Evolutionary conservation across 805 yeast species (phyloP).

Genomic region (Isabelozyma pseudorhagii): DNA sequence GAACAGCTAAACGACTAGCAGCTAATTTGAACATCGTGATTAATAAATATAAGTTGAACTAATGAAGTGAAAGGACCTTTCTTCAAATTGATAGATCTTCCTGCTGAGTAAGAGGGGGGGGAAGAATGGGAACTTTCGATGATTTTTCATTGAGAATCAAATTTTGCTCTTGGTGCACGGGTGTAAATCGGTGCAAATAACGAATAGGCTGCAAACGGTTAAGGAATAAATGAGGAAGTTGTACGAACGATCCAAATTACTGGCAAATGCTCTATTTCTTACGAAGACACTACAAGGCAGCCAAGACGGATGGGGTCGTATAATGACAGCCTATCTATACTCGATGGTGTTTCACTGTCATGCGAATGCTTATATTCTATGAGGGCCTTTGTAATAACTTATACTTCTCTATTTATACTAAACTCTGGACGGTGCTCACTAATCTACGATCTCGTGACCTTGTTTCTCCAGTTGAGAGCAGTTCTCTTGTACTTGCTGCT

Average conservation of each 20-base stretch:
- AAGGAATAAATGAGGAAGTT: no score
- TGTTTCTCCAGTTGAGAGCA: constrained; percentile 25
- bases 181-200: constrained; percentile 3
- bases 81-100: neutral
- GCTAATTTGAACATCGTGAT: constrained; percentile 52
- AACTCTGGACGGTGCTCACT: no score
- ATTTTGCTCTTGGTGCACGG: constrained; percentile 5
- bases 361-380: no score
- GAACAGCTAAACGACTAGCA: constrained; percentile 16
- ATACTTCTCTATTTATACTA: no score
- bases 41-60: neutral
- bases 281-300: no score
- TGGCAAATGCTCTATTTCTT: no score
- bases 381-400: no score
- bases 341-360: no score
- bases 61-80: neutral
- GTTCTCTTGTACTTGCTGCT: constrained; percentile 15
- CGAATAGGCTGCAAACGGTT: no score
- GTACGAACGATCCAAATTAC: no score
- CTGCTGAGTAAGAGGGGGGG: neutral
- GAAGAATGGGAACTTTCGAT: neutral
- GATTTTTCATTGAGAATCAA: neutral
- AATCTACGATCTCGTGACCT: neutral
- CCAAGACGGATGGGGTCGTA: no score
- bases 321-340: no score